A percentile compares a stretch with the other conserved stretches of the same genome.
These are phyloP conservation scores for Skeletonema marinoi DNA, from an alignment of 108 stramenopile species.

Conservation along the genomic window DNA sequence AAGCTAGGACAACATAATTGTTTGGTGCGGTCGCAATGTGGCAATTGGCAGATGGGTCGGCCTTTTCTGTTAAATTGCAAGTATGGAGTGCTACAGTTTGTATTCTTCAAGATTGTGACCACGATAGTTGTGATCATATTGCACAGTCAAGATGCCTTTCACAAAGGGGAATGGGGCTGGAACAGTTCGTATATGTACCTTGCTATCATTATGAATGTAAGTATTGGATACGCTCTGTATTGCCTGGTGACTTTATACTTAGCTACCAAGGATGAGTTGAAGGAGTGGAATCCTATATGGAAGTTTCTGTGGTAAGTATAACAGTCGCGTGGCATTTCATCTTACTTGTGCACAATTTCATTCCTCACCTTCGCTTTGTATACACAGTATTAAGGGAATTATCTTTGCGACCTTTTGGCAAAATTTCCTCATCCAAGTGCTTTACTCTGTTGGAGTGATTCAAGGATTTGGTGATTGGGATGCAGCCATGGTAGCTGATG, in stretches of 20 bases:
- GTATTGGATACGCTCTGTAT: slow-evolving; percentile 61
- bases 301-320: slow-evolving; percentile 51
- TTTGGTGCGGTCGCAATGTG: slow-evolving; percentile 7
- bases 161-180: slow-evolving; percentile 36
- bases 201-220: slow-evolving; percentile 42
- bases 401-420: slow-evolving; percentile 75
- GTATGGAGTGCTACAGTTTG: slow-evolving; percentile 64
- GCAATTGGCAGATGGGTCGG: slow-evolving; percentile 43
- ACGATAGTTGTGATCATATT: slow-evolving; percentile 39
- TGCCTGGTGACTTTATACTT: slow-evolving; percentile 57
- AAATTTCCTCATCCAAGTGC: slow-evolving; percentile 28
- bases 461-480: slow-evolving; percentile 39
- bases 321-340: no score
- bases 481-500: slow-evolving; percentile 32
- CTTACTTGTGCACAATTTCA: no score
- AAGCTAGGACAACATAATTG: slow-evolving; percentile 29
- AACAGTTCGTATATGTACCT: slow-evolving; percentile 30
- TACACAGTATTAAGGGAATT: slow-evolving; percentile 50
- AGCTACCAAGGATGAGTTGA: slow-evolving; percentile 52
- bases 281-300: slow-evolving; percentile 55
- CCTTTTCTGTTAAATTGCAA: slow-evolving; percentile 59
- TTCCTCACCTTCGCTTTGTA: no score
- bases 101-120: slow-evolving; percentile 52
- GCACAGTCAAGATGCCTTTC: slow-evolving; percentile 27
- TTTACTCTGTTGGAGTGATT: slow-evolving; percentile 35